Base-by-base conservation (phyloP, 2,329 filamentous ascomycete species). In the Ustulina deusta region DNA sequence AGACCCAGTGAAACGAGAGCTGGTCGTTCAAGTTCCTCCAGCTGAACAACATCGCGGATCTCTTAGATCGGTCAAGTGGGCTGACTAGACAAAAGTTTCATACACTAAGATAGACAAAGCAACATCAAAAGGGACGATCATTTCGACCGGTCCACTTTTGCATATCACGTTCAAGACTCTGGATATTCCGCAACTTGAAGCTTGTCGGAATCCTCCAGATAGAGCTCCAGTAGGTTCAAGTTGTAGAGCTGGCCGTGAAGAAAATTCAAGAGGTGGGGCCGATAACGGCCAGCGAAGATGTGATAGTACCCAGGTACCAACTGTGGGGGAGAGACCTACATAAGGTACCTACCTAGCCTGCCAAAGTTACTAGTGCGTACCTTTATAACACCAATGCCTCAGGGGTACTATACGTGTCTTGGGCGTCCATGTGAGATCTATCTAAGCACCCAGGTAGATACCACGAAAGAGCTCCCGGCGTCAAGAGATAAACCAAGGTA, bases 261-360 rank as follows among this genome's bases (percentile, higher is more conserved):
- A 57, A 56, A 48, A 15, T 17, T 42, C 7, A 29, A 17, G 36
- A 29, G 27, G 29, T 60, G 62, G 56, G 57, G 51, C 63, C 63
- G 63, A 65, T 65, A 65, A 52, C 63, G 63, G 63, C 59, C 42
- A 15, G n/a, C n/a, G n/a, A n/a, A n/a, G n/a, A n/a, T n/a, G n/a
- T n/a, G 38, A 20, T 11, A 46, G 32, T 42, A 48, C 11, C n/a
- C 10, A 46, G n/a, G 40, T 44, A n/a, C n/a, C 6, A n/a, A n/a
- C n/a, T n/a, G n/a, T n/a, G n/a, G n/a, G n/a, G n/a, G n/a, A n/a
- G n/a, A n/a, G n/a, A n/a, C n/a, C n/a, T n/a, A n/a, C n/a, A n/a
- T n/a, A n/a, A n/a, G n/a, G n/a, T n/a, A n/a, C n/a, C n/a, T n/a
- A n/a, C n/a, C n/a, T n/a, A n/a, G n/a, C n/a, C n/a, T n/a, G n/a